Evolutionary conservation across 345 rosid species (phyloP), one percentile per base, ranked within the genome.

Genomic region (Gossypium longicalyx): DNA sequence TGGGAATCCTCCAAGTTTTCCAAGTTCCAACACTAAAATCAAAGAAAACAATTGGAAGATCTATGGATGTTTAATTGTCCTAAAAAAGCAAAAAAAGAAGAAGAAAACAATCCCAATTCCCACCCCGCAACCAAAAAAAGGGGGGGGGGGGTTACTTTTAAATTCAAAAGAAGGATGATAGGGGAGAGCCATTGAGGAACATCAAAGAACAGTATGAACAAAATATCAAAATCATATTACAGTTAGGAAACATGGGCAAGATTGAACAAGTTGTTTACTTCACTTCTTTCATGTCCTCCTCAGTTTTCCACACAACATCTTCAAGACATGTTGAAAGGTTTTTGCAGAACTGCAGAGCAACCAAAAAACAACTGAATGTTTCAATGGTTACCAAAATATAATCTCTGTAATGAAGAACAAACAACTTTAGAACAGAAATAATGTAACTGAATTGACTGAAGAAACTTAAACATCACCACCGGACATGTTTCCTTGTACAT

Each of bases 271-370:
- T 5, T 9, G 7, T 23, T 29, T 73, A 75, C 81, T 85, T 81
- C 69, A 72, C 53, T 74, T 78, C 82, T 67, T 86, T 90, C 92
- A 85, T 86, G 72, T 84, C 94, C 80, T 92, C 96, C 79, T 91
- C 97, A 19, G 89, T 95, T 67, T 87, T 92, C 99, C 99, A 94
- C 1, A 94, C 92, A n/a, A 95, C 96, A 61, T 89, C 90, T 74
- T 89, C 91, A 4, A 95, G 93, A 77, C 86, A 74, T 44, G 90
- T 84, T 2, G 98, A 91, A 41, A 95, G 98, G 79, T 74, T 90
- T 79, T 91, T 91, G 71, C 87, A 91, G 86, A 95, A 95, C 99
- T 95, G 94, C 87, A 83, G 56, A 78, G 43, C 51, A 52, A 59
- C 16, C 10, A 45, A 25, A 72, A 43, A 74, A 17, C 27, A 72